Base-by-base conservation (phyloP, 176 grass and related monocot genomes). In the Bolboschoenus planiculmis region DNA sequence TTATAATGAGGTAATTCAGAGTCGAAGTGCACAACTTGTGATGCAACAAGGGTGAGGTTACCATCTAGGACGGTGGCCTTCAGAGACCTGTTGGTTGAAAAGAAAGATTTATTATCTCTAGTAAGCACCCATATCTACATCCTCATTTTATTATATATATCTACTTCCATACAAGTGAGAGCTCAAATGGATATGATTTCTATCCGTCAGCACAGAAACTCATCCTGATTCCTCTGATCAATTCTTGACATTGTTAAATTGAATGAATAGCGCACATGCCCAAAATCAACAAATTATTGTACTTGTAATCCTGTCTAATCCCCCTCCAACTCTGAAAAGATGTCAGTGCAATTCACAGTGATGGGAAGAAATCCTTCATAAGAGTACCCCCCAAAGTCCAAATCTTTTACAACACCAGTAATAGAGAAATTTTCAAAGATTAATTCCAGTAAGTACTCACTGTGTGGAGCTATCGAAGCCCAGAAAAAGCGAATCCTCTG, bases 391-490 rank as follows among this genome's bases (percentile, higher is more conserved):
- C 8, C 40, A 73, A 67, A 73, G 10, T 43, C 0, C 39, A 46
- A 47, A 27, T 2, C 21, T 14, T 24, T 36, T 44, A 39, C 18
- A 70, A 23, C 18, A 4, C 20, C 23, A 64, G 4, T 5, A 62
- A 20, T 37, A 66, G 20, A 47, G 40, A 44, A 73, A 47, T 27
- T 27, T 16, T 29, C 16, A 40, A 3, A 78, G 30, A 78, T 48
- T 4, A 84, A 72, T 40, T 58, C 10, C 42, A n/a, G n/a, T n/a
- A n/a, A n/a, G n/a, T n/a, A 48, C 92, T 90, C 74, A 98, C 96
- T 98, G 96, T 11, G 96, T 98, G 47, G 96, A 98, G 86, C 90
- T 93, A 81, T 98, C 96, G 40, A 98, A 84, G 84, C 92, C 96
- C 26, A 98, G 96, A 84, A 98, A 98, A 21, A 95, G 90, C 2